Conservation (phyloP, 176 grass and related monocot genomes). For the Hordeum marinum region DNA sequence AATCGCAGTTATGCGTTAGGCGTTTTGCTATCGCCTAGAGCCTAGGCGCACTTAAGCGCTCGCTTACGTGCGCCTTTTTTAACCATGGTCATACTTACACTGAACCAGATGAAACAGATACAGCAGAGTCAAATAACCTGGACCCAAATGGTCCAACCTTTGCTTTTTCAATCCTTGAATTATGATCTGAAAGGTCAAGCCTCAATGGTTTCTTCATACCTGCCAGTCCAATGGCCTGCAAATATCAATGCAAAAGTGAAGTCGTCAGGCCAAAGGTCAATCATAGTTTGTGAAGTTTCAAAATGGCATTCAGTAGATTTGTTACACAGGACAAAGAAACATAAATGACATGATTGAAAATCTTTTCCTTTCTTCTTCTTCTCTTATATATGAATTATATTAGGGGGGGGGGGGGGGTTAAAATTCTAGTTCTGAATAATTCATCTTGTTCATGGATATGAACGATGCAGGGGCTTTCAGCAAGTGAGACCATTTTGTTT, state of each 20-base stretch:
- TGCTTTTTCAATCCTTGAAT: constrained; percentile 69
- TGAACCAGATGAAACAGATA: constrained; percentile 70
- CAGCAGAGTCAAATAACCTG: constrained; percentile 90
- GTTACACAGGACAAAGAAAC: constrained; percentile 6
- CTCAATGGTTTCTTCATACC: constrained; percentile 75
- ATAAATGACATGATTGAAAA: background rate
- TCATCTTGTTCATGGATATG: background rate
- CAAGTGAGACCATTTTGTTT: background rate
- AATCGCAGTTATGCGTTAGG: too few species aligned
- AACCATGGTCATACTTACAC: constrained; percentile 48
- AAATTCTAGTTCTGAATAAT: background rate
- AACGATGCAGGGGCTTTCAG: background rate
- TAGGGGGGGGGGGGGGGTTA: too few species aligned
- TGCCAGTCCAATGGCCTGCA: constrained; percentile 95
- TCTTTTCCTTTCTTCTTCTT: constrained; percentile 7
- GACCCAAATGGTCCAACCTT: constrained; percentile 91
- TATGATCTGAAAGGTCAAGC: constrained; percentile 67
- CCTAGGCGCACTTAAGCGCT: too few species aligned
- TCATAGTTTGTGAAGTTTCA: constrained; percentile 26
- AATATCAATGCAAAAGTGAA: constrained; percentile 57
- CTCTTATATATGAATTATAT: background rate
- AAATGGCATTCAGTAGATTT: constrained; percentile 16
- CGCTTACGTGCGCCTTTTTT: too few species aligned
- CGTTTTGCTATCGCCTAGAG: too few species aligned
- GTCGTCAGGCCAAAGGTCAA: constrained; percentile 21